Evolutionary conservation across 345 rosid species (phyloP).

Genomic region (Euphorbia tirucalli): DNA sequence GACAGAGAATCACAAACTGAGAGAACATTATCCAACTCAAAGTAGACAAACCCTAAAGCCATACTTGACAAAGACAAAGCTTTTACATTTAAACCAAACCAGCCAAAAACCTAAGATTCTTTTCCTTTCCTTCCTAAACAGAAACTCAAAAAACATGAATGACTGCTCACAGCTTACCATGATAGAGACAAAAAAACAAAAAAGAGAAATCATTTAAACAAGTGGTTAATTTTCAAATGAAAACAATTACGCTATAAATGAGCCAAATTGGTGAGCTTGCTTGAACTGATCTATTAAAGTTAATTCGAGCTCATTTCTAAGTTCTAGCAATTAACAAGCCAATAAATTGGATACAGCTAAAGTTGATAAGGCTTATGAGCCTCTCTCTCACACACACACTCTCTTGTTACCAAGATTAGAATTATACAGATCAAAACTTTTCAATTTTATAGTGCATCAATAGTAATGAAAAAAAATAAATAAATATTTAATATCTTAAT

Average conservation of each 20-base stretch:
- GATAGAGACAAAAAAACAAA: conserved; percentile 2
- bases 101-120: not conserved
- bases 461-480: too few species aligned
- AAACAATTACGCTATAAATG: not conserved
- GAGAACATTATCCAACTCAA: not conserved
- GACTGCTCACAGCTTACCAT: not conserved
- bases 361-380: too few species aligned
- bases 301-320: not conserved
- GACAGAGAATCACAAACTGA: too few species aligned
- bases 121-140: not conserved
- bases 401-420: too few species aligned
- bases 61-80: not conserved
- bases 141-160: not conserved
- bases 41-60: not conserved
- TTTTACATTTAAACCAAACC: not conserved
- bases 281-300: too few species aligned
- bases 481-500: too few species aligned
- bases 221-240: not conserved
- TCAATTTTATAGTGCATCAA: too few species aligned
- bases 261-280: not conserved
- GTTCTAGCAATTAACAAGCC: not conserved
- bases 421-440: too few species aligned
- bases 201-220: not conserved
- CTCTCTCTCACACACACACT: too few species aligned
- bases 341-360: not conserved